phyloP scores from a whole-genome alignment of 257 asterid species.

The Orobanche coerulescens region DNA sequence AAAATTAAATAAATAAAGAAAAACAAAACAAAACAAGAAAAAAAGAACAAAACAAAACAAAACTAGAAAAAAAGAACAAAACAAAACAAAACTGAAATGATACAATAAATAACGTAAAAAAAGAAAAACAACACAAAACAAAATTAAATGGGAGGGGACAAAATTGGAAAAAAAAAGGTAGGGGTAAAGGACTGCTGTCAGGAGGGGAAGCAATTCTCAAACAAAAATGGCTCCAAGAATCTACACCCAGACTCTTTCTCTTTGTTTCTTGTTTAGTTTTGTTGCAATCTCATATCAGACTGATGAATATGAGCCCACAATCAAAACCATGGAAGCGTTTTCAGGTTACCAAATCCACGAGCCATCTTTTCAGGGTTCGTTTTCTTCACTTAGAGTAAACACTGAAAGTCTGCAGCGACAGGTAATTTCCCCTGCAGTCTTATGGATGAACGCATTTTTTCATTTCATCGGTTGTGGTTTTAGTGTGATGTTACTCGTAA shows the following conservation, averaged over 20 bases:
- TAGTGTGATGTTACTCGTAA: conserved; percentile 7
- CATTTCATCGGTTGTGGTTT: neutral
- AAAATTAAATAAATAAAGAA: too few species aligned
- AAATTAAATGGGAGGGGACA: too few species aligned
- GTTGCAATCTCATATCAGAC: conserved; percentile 28
- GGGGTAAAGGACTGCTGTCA: too few species aligned
- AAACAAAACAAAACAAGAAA: too few species aligned
- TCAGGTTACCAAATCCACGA: conserved; percentile 76
- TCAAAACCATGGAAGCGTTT: conserved; percentile 75
- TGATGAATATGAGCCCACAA: conserved; percentile 35
- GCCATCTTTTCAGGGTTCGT: conserved; percentile 31
- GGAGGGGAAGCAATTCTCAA: too few species aligned
- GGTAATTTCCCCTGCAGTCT: conserved; percentile 25
- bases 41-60: too few species aligned
- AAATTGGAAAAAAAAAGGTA: too few species aligned
- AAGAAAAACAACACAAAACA: too few species aligned
- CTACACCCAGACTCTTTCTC: conserved; percentile 16
- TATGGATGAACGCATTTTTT: neutral
- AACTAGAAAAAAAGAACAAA: too few species aligned
- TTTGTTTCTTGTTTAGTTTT: conserved; percentile 23
- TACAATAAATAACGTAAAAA: too few species aligned
- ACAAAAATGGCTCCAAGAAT: conserved; percentile 34
- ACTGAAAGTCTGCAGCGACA: conserved; percentile 47
- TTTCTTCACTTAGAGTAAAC: conserved; percentile 58
- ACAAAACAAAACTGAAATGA: too few species aligned